phyloP scores from a whole-genome alignment of 345 rosid genomes.

The Murraya koenigii region DNA sequence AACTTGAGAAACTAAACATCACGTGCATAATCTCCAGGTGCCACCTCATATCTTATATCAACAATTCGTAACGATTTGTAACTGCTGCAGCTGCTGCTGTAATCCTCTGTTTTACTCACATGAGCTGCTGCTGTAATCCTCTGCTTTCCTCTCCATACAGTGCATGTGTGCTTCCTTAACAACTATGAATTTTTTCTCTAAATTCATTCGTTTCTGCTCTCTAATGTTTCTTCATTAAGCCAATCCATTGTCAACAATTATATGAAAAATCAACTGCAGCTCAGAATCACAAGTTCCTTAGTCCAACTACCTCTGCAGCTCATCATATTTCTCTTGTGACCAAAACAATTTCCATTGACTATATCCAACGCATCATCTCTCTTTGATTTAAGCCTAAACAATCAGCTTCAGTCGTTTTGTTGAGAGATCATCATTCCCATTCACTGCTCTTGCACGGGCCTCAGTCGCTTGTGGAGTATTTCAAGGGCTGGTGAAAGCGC shows the following conservation, averaged over 20 bases:
- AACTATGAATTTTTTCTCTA: constrained; percentile 20
- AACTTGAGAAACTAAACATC: no score
- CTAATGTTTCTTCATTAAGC: constrained; percentile 18
- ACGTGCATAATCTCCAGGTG: no score
- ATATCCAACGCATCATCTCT: constrained; percentile 29
- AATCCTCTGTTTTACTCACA: no score
- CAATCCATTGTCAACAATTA: constrained; percentile 16
- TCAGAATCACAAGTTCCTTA: constrained; percentile 14
- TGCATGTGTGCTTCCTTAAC: no score
- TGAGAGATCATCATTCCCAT: constrained; percentile 33
- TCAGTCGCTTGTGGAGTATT: constrained; percentile 33
- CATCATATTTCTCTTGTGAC: constrained; percentile 1
- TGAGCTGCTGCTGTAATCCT: no score
- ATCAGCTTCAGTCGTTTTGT: constrained; percentile 17
- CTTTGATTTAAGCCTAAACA: constrained; percentile 11
- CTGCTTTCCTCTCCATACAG: no score
- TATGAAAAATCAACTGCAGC: constrained; percentile 23
- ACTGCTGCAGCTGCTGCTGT: no score
- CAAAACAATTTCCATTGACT: constrained; percentile 25
- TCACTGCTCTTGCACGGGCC: constrained; percentile 18
- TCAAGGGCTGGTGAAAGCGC: constrained; percentile 29
- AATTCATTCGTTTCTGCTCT: constrained; percentile 16
- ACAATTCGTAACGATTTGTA: no score
- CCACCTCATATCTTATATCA: no score
- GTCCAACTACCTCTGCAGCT: constrained; percentile 25